Evolutionary conservation across 805 yeast species (phyloP), one percentile per base, ranked within the genome.

Genomic region (Nakazawaea pomicola): DNA sequence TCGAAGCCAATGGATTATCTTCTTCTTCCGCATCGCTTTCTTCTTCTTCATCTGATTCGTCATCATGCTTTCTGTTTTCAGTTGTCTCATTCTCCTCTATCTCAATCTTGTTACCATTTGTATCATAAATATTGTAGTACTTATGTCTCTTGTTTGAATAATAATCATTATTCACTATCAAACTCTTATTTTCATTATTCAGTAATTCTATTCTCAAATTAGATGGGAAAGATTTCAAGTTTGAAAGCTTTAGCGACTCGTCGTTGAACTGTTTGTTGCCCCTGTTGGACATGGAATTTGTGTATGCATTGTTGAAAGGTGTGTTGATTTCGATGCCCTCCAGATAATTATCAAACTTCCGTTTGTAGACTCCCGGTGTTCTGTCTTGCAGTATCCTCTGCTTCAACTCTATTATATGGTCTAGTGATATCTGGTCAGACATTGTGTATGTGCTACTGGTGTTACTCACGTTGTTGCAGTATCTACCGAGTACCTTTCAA

Each of bases 1-100:
- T 67, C 3, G 71, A 65, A 6, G 60, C 57, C 49, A 79, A 69
- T 12, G 78, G 64, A 42, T 70, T 69, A 20, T 62, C 64, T 4
- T 64, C 70, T 23, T 50, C 46, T 20, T 43, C 41, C 17, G 48
- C 51, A 10, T 50, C 47, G 2, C 29, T 40, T n/a, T 43, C 41
- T 2, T 21, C 14, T 4, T 44, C 49, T 12, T 53, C 54, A 8
- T 52, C 51, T 9, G 40, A 42, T 15, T 55, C 50, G 15, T 49
- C 49, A 18, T 36, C 46, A 5, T 33, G n/a, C 14, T 37, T n/a
- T n/a, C n/a, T n/a, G n/a, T n/a, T n/a, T n/a, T n/a, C n/a, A n/a
- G n/a, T n/a, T n/a, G n/a, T 44, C 9, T 48, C 53, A 9, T n/a
- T 16, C n/a, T 52, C 58, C 11, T 50, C 56, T 15, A 21, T 29